Base-by-base conservation (phyloP, 805 yeast species). In the Yamadazyma olivae region DNA sequence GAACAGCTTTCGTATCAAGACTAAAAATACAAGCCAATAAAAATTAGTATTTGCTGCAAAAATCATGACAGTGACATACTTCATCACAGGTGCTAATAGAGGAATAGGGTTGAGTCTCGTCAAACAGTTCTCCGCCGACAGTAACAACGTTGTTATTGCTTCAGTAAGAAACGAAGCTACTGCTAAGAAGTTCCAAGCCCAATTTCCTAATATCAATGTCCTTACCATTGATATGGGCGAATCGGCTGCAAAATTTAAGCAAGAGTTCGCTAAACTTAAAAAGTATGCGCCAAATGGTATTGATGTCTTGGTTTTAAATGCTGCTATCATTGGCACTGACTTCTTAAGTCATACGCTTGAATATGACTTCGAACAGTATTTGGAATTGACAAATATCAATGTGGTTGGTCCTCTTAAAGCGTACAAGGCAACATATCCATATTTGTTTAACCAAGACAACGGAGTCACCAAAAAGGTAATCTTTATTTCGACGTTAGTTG, bases 241-340 rank as follows among this genome's bases (percentile, higher is more conserved):
- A 3, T 17, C 18, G 17, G 10, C 12, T 4, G 29, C 23, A 10
- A 17, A 17, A 4, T 12, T 32, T 6, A 23, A 10, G 3, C 13
- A 8, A 4, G 6, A 10, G 4, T 15, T 49, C 5, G 33, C 44
- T 30, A 22, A 35, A 9, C 14, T 23, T 17, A 45, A 41, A 6
- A 12, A n/a, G 2, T 6, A 15, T 17, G 15, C 24, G 10, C 56
- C 62, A 29, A 61, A 63, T 39, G 59, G 59, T 2, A 54, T 55
- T 34, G 70, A 65, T 45, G 57, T 61, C 3, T 57, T 56, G 28
- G 54, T 65, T 27, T 50, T 58, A 17, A 64, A 62, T 43, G 66
- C 66, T 6, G 69, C 59, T 3, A 26, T 51, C 12, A 9, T 12
- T 17, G 4, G 26, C 5, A 27, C 12, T 16, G n/a, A 9, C 12